Conservation (phyloP, 192 early-diverging fungal species). For the Entomortierella chlamydospora region DNA sequence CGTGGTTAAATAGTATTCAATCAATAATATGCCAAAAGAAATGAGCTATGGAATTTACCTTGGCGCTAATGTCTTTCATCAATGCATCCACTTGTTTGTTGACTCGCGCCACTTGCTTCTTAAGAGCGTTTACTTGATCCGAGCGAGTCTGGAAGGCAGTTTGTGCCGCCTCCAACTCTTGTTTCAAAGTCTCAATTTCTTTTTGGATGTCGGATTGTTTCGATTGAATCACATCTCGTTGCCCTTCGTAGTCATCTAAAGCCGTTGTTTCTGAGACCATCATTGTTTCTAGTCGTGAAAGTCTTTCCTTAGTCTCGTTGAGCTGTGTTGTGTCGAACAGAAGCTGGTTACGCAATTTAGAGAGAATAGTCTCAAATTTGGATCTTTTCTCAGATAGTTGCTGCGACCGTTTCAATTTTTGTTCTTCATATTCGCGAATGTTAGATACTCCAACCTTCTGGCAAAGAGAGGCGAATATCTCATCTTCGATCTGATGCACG, state of each 20-base stretch:
- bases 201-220: conserved; percentile 62
- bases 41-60: conserved; percentile 22
- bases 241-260: conserved; percentile 52
- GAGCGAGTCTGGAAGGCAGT: conserved; percentile 66
- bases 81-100: conserved; percentile 77
- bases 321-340: conserved; percentile 82
- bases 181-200: conserved; percentile 63
- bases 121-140: conserved; percentile 64
- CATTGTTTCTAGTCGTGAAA: conserved; percentile 64
- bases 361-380: conserved; percentile 81
- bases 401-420: conserved; percentile 74
- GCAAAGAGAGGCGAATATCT: conserved; percentile 88
- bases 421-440: conserved; percentile 90
- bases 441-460: conserved; percentile 72
- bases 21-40: neutral
- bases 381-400: conserved; percentile 80
- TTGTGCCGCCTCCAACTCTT: conserved; percentile 60
- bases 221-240: conserved; percentile 42
- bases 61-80: conserved; percentile 69
- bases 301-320: conserved; percentile 69
- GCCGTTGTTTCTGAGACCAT: conserved; percentile 55
- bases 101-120: conserved; percentile 66
- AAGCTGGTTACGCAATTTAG: conserved; percentile 83
- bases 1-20: neutral
- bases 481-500: conserved; percentile 68